Percentiles rank a stretch among this genome's conserved stretches.
Evolutionary conservation across 352 stramenopile genomes (phyloP).

Genomic region (Phytopythium oedochilum): DNA sequence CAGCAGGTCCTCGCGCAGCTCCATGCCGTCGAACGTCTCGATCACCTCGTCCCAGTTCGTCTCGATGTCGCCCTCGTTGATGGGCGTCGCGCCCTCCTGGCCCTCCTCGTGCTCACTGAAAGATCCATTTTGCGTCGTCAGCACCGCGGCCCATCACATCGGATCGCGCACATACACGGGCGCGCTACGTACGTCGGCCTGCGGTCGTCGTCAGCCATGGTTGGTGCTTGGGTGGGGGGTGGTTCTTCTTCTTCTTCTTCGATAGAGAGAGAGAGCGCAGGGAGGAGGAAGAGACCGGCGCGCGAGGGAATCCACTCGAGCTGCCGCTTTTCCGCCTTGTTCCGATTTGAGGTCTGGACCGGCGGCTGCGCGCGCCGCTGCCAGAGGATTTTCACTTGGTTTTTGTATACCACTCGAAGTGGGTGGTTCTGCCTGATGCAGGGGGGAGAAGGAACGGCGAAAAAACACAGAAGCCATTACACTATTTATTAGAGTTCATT

Average conservation of each 20-base stretch:
- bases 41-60: conserved; percentile 99
- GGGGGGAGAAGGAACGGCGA: neutral
- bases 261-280: conserved; percentile 13
- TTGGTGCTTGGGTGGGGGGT: conserved; percentile 24
- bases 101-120: conserved; percentile 55
- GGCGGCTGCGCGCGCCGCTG: neutral
- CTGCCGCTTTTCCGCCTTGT: conserved; percentile 7
- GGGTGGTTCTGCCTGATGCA: conserved; percentile 26
- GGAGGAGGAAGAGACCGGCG: conserved; percentile 16
- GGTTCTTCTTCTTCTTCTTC: conserved; percentile 19
- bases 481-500: no score
- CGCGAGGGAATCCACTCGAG: neutral
- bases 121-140: neutral
- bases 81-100: conserved; percentile 64
- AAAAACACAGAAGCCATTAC: no score
- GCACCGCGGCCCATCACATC: no score
- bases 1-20: conserved; percentile 97
- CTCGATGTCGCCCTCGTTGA: conserved; percentile 94
- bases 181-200: conserved; percentile 44
- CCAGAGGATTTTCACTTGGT: conserved; percentile 34
- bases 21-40: conserved; percentile 98
- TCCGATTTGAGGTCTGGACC: conserved; percentile 5
- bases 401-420: conserved; percentile 64
- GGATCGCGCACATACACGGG: no score
- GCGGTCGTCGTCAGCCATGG: conserved; percentile 83